A percentile compares a stretch with the other conserved stretches of the same genome.
These are phyloP conservation scores for Plantago major DNA, from an alignment of 257 asterid species.

Conservation along the genomic window DNA sequence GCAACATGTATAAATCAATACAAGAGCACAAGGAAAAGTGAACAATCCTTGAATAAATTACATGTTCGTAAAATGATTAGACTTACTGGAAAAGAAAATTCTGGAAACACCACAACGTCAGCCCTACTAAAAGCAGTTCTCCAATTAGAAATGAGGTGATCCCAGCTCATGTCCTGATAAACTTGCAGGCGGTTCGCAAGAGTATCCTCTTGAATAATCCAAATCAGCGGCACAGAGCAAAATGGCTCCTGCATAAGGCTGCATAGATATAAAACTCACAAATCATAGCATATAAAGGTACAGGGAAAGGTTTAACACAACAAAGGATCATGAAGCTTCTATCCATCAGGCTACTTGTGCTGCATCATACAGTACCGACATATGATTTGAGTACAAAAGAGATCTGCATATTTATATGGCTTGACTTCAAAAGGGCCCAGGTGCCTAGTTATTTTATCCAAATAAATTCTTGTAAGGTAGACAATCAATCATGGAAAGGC, in stretches of 20 bases:
- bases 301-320: slow-evolving; percentile 9
- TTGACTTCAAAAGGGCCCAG: too few relatives aligned
- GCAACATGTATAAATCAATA: slow-evolving; percentile 36
- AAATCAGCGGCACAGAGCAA: slow-evolving; percentile 92
- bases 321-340: slow-evolving; percentile 4
- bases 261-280: slow-evolving; percentile 86
- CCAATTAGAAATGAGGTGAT: slow-evolving; percentile 75
- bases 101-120: slow-evolving; percentile 84
- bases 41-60: slow-evolving; percentile 10
- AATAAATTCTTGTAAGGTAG: too few relatives aligned
- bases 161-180: slow-evolving; percentile 67
- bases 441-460: too few relatives aligned
- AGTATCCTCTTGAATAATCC: slow-evolving; percentile 91
- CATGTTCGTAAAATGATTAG: slow-evolving; percentile 9
- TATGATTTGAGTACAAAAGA: neutral
- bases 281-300: slow-evolving; percentile 42
- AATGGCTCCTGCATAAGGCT: slow-evolving; percentile 99
- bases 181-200: slow-evolving; percentile 73
- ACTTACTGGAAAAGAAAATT: slow-evolving; percentile 78
- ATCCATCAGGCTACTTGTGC: too few relatives aligned
- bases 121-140: slow-evolving; percentile 69
- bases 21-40: slow-evolving; percentile 14
- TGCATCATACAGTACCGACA: neutral
- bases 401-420: too few relatives aligned
- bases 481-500: too few relatives aligned